These are phyloP conservation scores for Phascolomyces articulosus DNA, from an alignment of 371 early-diverging fungal genomes.

Conservation along the genomic window DNA sequence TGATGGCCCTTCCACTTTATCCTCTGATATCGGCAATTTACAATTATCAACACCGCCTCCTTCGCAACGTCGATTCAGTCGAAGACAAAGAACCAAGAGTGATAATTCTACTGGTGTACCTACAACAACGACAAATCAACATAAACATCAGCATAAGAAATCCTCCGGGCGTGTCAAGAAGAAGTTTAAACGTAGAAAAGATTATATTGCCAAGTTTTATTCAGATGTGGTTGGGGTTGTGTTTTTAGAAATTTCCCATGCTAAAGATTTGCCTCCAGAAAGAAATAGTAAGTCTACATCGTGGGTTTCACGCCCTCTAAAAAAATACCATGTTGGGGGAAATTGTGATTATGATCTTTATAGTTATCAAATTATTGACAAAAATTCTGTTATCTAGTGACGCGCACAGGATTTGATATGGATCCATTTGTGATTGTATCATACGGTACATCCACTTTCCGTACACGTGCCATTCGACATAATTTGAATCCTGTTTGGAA, in stretches of 20 bases:
- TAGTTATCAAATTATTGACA: neutral
- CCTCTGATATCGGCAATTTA: conserved; percentile 8
- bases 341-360: too few species aligned
- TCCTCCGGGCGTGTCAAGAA: conserved; percentile 2
- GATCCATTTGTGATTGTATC: conserved; percentile 86
- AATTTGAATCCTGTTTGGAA: conserved; percentile 73
- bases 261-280: conserved; percentile 65
- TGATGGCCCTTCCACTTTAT: conserved; percentile 9
- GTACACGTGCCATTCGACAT: conserved; percentile 68
- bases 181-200: conserved; percentile 13
- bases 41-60: neutral
- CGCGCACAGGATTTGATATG: conserved; percentile 75
- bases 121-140: neutral
- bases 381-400: conserved; percentile 28
- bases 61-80: neutral
- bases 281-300: conserved; percentile 36
- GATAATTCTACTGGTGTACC: neutral
- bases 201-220: conserved; percentile 30
- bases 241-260: conserved; percentile 66
- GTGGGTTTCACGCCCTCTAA: too few species aligned
- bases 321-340: too few species aligned
- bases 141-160: conserved; percentile 3
- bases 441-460: conserved; percentile 71
- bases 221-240: conserved; percentile 58
- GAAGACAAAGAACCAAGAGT: conserved; percentile 1